Evolutionary conservation across 768 basidiomycete species (phyloP).

Genomic region (Dacryopinax primogenitus): DNA sequence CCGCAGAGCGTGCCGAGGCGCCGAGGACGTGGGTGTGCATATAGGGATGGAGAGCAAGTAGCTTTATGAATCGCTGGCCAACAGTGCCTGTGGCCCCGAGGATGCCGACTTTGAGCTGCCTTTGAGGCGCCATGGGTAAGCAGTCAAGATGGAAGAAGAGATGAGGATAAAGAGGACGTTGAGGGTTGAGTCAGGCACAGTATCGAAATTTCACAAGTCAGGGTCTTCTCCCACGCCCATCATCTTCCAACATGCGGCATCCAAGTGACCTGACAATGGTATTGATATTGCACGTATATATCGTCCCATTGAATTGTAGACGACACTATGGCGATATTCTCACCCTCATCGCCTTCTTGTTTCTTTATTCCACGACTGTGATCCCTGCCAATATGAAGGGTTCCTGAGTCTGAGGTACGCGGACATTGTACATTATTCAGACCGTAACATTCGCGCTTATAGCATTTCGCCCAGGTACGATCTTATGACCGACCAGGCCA

Average conservation of each 20-base stretch:
- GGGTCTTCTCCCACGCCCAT: neutral
- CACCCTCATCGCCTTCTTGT: too few relatives aligned
- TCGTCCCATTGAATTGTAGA: too few relatives aligned
- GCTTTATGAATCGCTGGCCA: constrained; percentile 85
- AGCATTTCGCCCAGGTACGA: too few relatives aligned
- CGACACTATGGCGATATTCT: too few relatives aligned
- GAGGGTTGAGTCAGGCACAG: neutral
- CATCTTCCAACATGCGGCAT: neutral
- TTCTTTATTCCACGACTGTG: too few relatives aligned
- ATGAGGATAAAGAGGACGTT: neutral
- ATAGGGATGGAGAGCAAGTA: constrained; percentile 81
- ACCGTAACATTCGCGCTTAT: too few relatives aligned
- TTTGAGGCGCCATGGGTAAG: neutral
- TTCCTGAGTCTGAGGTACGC: too few relatives aligned
- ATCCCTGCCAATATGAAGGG: too few relatives aligned
- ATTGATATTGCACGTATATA: too few relatives aligned
- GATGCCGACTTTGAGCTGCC: constrained; percentile 47
- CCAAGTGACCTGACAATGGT: too few relatives aligned
- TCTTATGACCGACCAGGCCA: too few relatives aligned
- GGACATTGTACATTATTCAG: too few relatives aligned
- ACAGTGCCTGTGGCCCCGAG: constrained; percentile 89
- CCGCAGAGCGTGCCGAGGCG: constrained; percentile 77
- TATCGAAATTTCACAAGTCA: neutral
- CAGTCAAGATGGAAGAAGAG: neutral
- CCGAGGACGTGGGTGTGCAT: constrained; percentile 78